phyloP scores from a whole-genome alignment of 805 yeast species.

The Yamadazyma tumulicola region DNA sequence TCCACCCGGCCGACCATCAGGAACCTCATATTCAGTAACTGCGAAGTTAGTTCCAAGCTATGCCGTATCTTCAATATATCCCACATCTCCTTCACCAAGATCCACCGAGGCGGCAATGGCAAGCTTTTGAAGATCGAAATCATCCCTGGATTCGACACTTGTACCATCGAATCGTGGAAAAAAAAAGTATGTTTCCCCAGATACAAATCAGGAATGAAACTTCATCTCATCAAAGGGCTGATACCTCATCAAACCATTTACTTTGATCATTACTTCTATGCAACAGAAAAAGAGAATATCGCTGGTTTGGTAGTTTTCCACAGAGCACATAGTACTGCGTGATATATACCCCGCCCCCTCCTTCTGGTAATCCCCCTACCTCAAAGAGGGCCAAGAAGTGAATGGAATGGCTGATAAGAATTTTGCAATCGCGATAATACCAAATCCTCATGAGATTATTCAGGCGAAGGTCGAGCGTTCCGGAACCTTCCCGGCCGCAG shows the following conservation, averaged over 20 bases:
- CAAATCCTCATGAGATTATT: not conserved
- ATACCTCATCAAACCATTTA: too few relatives aligned
- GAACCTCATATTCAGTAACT: conserved; percentile 1
- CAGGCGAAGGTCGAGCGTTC: not conserved
- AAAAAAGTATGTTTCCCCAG: conserved; percentile 40
- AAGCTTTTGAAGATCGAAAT: conserved; percentile 36
- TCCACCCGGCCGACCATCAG: conserved; percentile 3
- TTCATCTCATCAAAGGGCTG: conserved; percentile 26
- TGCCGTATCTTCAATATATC: too few relatives aligned
- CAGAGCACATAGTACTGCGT: too few relatives aligned
- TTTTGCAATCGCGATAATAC: conserved; percentile 1
- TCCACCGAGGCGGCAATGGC: conserved; percentile 37
- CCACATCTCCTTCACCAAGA: conserved; percentile 30
- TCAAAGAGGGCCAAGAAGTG: too few relatives aligned
- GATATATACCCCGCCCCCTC: too few relatives aligned
- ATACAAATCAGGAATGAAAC: conserved; percentile 43
- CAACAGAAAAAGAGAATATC: too few relatives aligned
- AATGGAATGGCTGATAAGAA: too few relatives aligned
- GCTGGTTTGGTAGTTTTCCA: too few relatives aligned
- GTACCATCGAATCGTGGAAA: conserved; percentile 31
- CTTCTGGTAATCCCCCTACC: too few relatives aligned
- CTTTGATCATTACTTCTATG: too few relatives aligned
- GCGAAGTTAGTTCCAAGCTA: too few relatives aligned
- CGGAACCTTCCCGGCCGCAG: too few relatives aligned
- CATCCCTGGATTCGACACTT: conserved; percentile 4